Evolutionary conservation across 2,329 filamentous ascomycete genomes (phyloP), one percentile per base, ranked within the genome.

Genomic region (Penicillium carneum): DNA sequence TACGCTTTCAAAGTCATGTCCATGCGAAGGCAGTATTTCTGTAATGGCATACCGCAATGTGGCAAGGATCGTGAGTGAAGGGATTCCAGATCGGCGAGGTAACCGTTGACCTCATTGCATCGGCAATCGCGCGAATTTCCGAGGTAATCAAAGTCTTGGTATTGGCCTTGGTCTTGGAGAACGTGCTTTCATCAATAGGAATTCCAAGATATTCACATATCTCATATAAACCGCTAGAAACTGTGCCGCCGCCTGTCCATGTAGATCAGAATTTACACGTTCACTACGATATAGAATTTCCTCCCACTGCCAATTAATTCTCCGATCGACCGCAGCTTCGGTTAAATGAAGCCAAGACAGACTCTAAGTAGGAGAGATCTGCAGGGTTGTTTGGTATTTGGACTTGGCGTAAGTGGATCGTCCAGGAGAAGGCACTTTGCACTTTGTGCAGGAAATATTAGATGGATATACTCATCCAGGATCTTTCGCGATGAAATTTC

Each of bases 321-420:
- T 26, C 7, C 18, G 11, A 20, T 9, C 20, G 16, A 20, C 18
- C 20, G 16, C 33, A 31, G 18, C 52, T 55, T 34, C 53, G 14
- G 18, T 33, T 23, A 45, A 16, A 42, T 36, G 18, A 45, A 43
- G 55, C 55, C 55, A 57, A 57, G 55, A 36, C 2, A n/a, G 46
- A 38, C 31, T 39, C 55, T 45, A 57, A 57, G 46, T 14, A 49
- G 29, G 8, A 18, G 36, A 50, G 46, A 57, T 49, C 54, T 33
- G 29, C 54, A 33, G 38, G 34, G 16, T 20, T 33, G 26, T 46
- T 26, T 47, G 33, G 31, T 2, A 26, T 50, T 34, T 14, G 36
- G 33, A 10, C 33, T 50, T 38, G 10, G 47, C 47, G 18, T 18
- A 14, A 23, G 34, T 42, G 29, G 23, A 23, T 42, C 18, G 50